phyloP scores from a whole-genome alignment of 345 rosid species.

The Pelargonium nanum region DNA sequence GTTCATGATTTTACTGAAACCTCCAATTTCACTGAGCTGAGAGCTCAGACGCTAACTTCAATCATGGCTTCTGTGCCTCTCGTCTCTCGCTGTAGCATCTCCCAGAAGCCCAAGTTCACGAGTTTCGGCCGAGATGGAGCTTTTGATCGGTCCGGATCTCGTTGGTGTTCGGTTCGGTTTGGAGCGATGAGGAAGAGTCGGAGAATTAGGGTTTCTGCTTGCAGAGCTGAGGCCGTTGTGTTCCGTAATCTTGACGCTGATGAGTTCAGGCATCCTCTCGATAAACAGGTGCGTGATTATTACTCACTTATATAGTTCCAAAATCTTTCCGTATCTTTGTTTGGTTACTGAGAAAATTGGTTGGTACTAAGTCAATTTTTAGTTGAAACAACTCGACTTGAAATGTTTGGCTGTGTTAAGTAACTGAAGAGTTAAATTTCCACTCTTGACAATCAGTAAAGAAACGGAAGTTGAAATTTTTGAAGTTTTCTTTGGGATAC shows the following conservation, averaged over 20 bases:
- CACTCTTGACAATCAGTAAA: no score
- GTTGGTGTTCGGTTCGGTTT: conserved; percentile 11
- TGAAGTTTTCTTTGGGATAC: background rate
- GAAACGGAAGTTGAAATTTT: no score
- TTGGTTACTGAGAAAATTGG: background rate
- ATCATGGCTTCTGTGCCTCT: conserved; percentile 37
- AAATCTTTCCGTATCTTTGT: background rate
- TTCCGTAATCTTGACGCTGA: conserved; percentile 89
- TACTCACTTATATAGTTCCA: background rate
- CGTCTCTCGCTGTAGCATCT: conserved; percentile 22
- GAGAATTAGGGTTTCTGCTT: conserved; percentile 28
- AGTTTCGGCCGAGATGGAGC: conserved; percentile 14
- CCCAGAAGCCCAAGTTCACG: conserved; percentile 19
- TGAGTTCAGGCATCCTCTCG: conserved; percentile 88
- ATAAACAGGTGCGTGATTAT: conserved; percentile 55
- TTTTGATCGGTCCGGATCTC: no score
- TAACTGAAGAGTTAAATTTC: no score
- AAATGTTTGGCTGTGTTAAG: no score
- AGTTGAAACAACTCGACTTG: no score
- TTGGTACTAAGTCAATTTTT: no score
- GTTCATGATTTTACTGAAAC: background rate
- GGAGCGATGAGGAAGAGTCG: conserved; percentile 20
- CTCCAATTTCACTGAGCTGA: background rate
- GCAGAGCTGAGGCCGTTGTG: conserved; percentile 53
- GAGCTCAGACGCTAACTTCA: background rate